phyloP scores from a whole-genome alignment of 352 stramenopile genomes.

The Globisporangium spiculum region DNA sequence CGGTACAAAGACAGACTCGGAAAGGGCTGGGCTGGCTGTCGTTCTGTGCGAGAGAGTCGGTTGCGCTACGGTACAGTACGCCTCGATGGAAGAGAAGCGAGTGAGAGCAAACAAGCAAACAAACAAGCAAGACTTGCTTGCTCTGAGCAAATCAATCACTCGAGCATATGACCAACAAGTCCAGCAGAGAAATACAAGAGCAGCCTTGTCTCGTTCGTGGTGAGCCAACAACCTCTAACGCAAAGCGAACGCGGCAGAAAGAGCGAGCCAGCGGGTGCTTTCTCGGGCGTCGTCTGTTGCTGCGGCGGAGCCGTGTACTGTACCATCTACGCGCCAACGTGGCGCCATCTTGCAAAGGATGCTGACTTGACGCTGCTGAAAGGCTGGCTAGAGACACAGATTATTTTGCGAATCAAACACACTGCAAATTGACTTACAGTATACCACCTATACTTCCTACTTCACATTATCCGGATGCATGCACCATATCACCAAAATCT shows the following conservation, averaged over 20 bases:
- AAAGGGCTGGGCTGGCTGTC: background rate
- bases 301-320: background rate
- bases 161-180: background rate
- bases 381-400: background rate
- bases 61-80: background rate
- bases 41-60: constrained; percentile 4
- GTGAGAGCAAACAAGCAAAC: background rate
- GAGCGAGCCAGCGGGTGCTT: constrained; percentile 5
- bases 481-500: background rate
- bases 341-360: background rate
- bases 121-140: background rate
- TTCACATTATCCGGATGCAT: background rate
- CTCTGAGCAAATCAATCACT: background rate
- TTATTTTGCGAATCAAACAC: background rate
- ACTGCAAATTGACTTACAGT: background rate
- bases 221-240: background rate
- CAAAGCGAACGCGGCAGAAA: constrained; percentile 1
- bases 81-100: background rate
- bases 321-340: background rate
- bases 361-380: background rate
- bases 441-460: background rate
- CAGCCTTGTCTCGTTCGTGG: background rate
- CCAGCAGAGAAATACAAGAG: background rate
- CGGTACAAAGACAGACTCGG: background rate
- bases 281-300: constrained; percentile 7